These are phyloP conservation scores for Dictyostelium intermedium DNA, from an alignment of 78 protist genomes.

Conservation along the genomic window DNA sequence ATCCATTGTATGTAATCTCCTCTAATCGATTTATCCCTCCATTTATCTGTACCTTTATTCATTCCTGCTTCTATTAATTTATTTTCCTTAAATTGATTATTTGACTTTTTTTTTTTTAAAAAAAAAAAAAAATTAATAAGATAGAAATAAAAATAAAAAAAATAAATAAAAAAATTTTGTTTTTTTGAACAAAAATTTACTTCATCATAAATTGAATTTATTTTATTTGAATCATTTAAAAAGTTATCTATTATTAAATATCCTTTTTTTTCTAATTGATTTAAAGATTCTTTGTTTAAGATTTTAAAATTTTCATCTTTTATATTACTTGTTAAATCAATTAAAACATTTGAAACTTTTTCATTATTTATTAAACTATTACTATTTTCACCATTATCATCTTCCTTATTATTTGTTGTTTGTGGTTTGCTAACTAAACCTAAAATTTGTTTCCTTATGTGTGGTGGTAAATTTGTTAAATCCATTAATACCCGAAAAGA, in stretches of 20 bases:
- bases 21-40: slow-evolving; percentile 55
- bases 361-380: neutral
- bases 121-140: neutral
- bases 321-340: neutral
- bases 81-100: slow-evolving; percentile 1
- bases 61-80: slow-evolving; percentile 8
- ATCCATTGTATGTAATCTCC: slow-evolving; percentile 59
- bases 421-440: neutral
- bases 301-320: neutral
- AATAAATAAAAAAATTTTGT: neutral
- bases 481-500: neutral
- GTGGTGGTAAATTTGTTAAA: slow-evolving; percentile 17
- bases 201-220: neutral
- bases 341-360: neutral
- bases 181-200: neutral
- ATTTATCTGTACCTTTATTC: slow-evolving; percentile 45
- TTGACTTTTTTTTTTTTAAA: neutral
- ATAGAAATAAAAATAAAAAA: neutral
- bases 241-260: slow-evolving; percentile 40
- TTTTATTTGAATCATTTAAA: neutral
- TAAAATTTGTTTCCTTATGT: slow-evolving; percentile 9
- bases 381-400: neutral
- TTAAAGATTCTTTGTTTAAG: neutral
- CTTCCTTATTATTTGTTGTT: neutral
- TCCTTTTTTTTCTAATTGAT: slow-evolving; percentile 12